phyloP scores from a whole-genome alignment of 2,329 filamentous ascomycete genomes.

The Pseudogymnoascus sp. region DNA sequence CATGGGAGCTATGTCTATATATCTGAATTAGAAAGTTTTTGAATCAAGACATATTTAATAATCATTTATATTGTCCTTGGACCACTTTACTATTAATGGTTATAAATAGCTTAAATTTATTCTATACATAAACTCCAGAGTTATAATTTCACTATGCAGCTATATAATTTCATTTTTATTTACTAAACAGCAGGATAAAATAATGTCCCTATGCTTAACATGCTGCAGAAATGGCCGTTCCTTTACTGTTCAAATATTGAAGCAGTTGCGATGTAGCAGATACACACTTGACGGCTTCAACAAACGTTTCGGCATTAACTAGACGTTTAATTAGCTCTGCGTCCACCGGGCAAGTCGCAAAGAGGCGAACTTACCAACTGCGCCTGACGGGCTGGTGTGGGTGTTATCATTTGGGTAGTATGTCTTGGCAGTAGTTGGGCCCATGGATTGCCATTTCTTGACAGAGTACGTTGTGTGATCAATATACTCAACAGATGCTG shows the following conservation, averaged over 20 bases:
- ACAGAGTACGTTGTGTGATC: slow-evolving; percentile 26
- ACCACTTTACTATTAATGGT: not conserved
- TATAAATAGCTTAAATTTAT: not conserved
- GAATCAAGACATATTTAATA: not conserved
- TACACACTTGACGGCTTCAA: slow-evolving; percentile 22
- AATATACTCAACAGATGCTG: slow-evolving; percentile 19
- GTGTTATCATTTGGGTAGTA: slow-evolving; percentile 27
- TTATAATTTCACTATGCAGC: not conserved
- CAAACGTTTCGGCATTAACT: slow-evolving; percentile 14
- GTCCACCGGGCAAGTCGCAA: not conserved
- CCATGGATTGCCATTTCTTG: slow-evolving; percentile 20
- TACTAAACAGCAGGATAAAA: not conserved
- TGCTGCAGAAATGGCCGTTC: not conserved
- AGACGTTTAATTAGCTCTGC: not conserved
- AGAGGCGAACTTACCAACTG: slow-evolving; percentile 2
- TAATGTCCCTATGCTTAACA: not conserved
- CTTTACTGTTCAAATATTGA: not conserved
- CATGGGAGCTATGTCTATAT: not conserved
- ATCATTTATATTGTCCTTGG: not conserved
- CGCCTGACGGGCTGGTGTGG: slow-evolving; percentile 24
- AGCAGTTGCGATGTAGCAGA: not conserved
- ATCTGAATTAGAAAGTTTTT: not conserved
- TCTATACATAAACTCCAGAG: not conserved
- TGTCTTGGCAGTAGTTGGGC: slow-evolving; percentile 19
- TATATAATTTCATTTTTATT: not conserved